phyloP scores from a whole-genome alignment of 768 basidiomycete genomes.

The Chalciporus pseudorubinellus region DNA sequence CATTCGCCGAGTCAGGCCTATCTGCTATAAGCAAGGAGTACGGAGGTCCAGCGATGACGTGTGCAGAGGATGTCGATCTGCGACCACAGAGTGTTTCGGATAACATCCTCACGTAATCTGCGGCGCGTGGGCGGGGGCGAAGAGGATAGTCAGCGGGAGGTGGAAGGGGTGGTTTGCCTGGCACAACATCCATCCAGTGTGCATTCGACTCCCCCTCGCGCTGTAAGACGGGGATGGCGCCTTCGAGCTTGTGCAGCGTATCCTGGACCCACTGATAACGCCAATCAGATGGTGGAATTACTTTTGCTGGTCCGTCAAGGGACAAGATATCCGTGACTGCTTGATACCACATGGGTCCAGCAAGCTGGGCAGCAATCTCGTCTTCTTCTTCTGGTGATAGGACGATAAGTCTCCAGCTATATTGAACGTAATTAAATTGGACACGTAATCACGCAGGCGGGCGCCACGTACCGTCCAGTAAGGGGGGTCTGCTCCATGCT shows the following conservation, averaged over 20 bases:
- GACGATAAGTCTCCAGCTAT: slow-evolving; percentile 82
- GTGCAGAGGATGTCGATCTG: slow-evolving; percentile 43
- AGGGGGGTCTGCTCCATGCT: slow-evolving; percentile 77
- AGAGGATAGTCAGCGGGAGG: slow-evolving; percentile 82
- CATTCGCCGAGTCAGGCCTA: slow-evolving; percentile 78
- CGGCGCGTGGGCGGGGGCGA: slow-evolving; percentile 76
- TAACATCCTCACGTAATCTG: slow-evolving; percentile 63
- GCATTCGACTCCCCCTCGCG: slow-evolving; percentile 54
- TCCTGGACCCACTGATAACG: slow-evolving; percentile 82
- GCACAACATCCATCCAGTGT: slow-evolving; percentile 52
- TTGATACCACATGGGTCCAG: slow-evolving; percentile 82
- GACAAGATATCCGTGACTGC: slow-evolving; percentile 80
- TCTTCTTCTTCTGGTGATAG: slow-evolving; percentile 94
- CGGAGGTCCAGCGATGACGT: slow-evolving; percentile 73
- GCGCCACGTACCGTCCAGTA: slow-evolving; percentile 68
- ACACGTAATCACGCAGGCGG: not conserved
- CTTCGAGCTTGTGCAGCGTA: slow-evolving; percentile 75
- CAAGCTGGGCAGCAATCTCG: slow-evolving; percentile 76
- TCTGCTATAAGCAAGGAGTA: slow-evolving; percentile 91
- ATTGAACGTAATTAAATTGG: slow-evolving; percentile 6
- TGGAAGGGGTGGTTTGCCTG: slow-evolving; percentile 60
- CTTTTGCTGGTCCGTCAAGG: slow-evolving; percentile 54
- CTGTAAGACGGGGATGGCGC: slow-evolving; percentile 65
- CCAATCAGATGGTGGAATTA: slow-evolving; percentile 83
- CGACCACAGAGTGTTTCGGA: slow-evolving; percentile 50